phyloP scores from a whole-genome alignment of 2,329 filamentous ascomycete genomes.

The Tolypocladium tropicale region DNA sequence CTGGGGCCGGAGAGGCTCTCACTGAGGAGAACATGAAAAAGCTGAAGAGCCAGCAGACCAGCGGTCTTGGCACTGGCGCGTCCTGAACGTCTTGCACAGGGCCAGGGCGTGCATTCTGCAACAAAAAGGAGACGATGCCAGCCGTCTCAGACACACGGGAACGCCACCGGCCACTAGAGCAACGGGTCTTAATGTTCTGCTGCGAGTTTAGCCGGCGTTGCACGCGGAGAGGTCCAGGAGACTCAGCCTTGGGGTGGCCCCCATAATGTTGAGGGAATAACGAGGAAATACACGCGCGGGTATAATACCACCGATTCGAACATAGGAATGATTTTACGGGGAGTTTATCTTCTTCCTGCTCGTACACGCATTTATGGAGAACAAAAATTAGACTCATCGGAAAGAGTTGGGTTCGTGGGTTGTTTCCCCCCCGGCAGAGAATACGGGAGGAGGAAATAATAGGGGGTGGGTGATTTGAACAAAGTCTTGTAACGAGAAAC shows the following conservation, averaged over 20 bases:
- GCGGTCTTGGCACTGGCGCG: not conserved
- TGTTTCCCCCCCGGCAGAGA: not conserved
- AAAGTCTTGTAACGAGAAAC: not conserved
- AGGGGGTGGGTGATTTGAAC: not conserved
- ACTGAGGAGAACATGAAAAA: slow-evolving; percentile 45
- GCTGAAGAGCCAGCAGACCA: slow-evolving; percentile 28
- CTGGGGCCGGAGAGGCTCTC: slow-evolving; percentile 30
- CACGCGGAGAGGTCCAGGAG: not conserved
- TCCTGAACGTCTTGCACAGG: not conserved
- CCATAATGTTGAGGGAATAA: not conserved
- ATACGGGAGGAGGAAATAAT: not conserved
- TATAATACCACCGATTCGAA: not conserved
- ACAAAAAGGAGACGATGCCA: not conserved
- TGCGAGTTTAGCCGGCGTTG: not conserved
- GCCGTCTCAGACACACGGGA: too few species aligned
- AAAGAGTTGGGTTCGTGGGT: not conserved
- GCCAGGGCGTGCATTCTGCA: not conserved
- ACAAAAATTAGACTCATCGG: not conserved
- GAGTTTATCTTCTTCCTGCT: not conserved
- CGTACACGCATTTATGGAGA: not conserved
- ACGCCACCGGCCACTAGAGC: too few species aligned
- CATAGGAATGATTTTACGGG: not conserved
- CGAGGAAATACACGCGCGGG: not conserved
- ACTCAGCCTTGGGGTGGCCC: not conserved
- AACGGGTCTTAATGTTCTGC: rapidly evolving